phyloP scores from a whole-genome alignment of 2,329 filamentous ascomycete genomes.

The Mycocentrospora acerina region DNA sequence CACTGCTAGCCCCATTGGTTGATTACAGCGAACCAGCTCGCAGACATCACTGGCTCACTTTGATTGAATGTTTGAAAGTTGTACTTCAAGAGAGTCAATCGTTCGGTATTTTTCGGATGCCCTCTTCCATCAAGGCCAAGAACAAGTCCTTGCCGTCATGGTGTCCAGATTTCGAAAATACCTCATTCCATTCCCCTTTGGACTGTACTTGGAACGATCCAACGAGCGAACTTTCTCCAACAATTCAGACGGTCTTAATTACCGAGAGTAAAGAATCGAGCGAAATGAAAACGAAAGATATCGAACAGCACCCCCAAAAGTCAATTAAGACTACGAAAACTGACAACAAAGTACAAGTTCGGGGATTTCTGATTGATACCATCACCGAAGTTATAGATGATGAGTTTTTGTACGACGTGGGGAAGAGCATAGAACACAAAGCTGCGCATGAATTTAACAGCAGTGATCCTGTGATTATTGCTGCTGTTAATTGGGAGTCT shows the following conservation, averaged over 20 bases:
- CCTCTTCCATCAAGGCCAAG: not conserved
- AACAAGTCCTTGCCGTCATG: slow-evolving; percentile 1
- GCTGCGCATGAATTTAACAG: not conserved
- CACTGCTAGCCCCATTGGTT: not conserved
- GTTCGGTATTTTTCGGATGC: not conserved
- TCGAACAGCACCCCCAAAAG: not conserved
- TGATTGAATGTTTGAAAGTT: not conserved
- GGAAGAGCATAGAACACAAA: not conserved
- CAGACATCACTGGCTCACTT: not conserved
- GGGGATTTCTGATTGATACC: slow-evolving; percentile 2
- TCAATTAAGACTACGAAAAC: not conserved
- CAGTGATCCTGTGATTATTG: not conserved
- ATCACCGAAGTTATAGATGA: slow-evolving; percentile 1
- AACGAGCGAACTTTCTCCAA: no score
- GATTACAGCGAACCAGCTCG: slow-evolving; percentile 3
- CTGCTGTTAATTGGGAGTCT: not conserved
- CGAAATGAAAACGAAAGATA: not conserved
- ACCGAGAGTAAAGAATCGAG: no score
- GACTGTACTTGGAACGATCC: no score
- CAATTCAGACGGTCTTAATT: no score
- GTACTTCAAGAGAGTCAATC: not conserved
- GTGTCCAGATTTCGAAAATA: slow-evolving; percentile 3
- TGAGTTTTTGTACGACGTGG: not conserved
- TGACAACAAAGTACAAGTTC: not conserved
- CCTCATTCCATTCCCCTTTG: not conserved